phyloP scores from a whole-genome alignment of 108 stramenopile species.

The Epithemia pelagica region DNA sequence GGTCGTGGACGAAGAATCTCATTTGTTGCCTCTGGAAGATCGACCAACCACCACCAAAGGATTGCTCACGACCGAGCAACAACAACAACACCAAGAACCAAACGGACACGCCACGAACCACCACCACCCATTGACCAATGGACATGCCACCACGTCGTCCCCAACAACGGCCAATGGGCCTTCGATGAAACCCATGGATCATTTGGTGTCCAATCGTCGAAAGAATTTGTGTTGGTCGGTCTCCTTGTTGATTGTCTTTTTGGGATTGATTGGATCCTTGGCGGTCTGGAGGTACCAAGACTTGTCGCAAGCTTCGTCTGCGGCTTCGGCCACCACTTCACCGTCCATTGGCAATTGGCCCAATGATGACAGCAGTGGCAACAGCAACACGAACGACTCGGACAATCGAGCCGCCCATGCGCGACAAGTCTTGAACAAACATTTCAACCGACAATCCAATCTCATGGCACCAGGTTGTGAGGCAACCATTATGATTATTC shows the following conservation, averaged over 20 bases:
- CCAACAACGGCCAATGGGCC: not conserved
- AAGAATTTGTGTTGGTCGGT: not conserved
- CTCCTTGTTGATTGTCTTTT: not conserved
- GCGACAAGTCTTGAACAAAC: not conserved
- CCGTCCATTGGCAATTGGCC: too few relatives aligned
- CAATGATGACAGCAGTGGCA: not conserved
- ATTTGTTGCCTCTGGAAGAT: not conserved
- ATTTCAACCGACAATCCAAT: not conserved
- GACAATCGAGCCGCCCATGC: not conserved
- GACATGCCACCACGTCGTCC: not conserved
- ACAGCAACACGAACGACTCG: not conserved
- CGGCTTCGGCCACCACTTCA: too few relatives aligned
- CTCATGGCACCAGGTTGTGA: constrained; percentile 26
- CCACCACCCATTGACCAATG: not conserved
- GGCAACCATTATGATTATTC: constrained; percentile 34
- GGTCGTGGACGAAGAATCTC: not conserved
- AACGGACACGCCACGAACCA: not conserved
- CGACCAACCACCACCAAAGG: too few relatives aligned
- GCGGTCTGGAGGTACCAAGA: not conserved
- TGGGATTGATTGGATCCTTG: not conserved
- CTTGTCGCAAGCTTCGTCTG: not conserved
- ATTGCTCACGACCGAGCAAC: not conserved
- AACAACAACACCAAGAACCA: not conserved
- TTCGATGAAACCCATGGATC: not conserved
- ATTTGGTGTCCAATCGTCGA: not conserved